Evolutionary conservation across 768 basidiomycete genomes (phyloP), one percentile per base, ranked within the genome.

Genomic region (Pleurotus salmoneostramineus): DNA sequence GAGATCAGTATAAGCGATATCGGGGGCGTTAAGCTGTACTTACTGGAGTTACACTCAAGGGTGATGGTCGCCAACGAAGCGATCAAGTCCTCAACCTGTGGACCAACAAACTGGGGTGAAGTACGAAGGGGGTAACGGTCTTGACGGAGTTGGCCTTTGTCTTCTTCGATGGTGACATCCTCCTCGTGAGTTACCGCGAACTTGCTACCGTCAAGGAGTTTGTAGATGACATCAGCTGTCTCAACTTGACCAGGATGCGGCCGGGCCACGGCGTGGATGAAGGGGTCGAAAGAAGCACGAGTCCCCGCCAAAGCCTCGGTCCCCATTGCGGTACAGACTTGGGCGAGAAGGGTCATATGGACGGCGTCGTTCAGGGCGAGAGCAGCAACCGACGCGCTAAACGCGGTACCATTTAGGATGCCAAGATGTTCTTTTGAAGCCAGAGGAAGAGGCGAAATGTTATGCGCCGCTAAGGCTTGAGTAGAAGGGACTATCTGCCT

Each of bases 171-270:
- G 50, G 72, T 75, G 44, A 85, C 80, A 64, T 92, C 88, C 59
- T 82, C 80, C 64, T 90, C 88, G 49, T 83, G 73, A 17, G 75
- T 70, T 34, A 76, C 71, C 4, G 87, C 88, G 45, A 91, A 74
- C 62, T 79, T 77, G 65, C 83, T 85, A 15, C 81, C 85, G 40
- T 82, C 74, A 10, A 92, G 72, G 6, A 92, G 73, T 52, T 78
- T 72, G 69, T 76, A 82, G 46, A 93, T 81, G 55, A 80, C 85
- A 49, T 75, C 73, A 6, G 89, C 89, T 37, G 76, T 81, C 65
- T 91, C 88, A 47, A 91, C 76, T 77, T 83, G 37, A n/a, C 89
- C 89, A 7, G 88, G 87, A 68, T 91, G 89, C 27, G 91, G 91
- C 14, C 91, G 85, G 6, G 87, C 83, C 36, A 78, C 72, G 14